Percentiles rank a stretch among this genome's conserved stretches.
Conservation (phyloP, 2,329 filamentous ascomycete genomes). For the Plenodomus biglobosus region DNA sequence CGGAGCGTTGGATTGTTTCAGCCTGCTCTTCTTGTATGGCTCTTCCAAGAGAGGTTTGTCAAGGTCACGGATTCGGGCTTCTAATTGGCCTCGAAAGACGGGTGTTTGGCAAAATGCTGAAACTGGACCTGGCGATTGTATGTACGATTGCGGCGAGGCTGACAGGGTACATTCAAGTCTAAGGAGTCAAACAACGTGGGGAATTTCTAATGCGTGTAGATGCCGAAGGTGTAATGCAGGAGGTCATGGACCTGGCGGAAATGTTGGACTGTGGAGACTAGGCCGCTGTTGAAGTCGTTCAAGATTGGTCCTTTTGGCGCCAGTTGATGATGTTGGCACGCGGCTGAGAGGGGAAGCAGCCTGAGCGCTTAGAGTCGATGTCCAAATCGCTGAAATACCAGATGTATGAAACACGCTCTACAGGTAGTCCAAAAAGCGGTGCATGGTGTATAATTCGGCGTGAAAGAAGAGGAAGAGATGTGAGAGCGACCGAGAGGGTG, state of each 20-base stretch:
- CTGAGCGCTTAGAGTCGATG: conserved; percentile 38
- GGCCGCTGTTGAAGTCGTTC: conserved; percentile 14
- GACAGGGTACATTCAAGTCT: conserved; percentile 28
- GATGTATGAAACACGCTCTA: conserved; percentile 34
- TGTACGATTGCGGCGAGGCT: conserved; percentile 33
- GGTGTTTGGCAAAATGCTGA: conserved; percentile 31
- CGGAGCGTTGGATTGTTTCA: conserved; percentile 26
- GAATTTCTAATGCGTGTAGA: conserved; percentile 18
- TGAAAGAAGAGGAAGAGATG: conserved; percentile 16
- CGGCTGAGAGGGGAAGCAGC: conserved; percentile 26
- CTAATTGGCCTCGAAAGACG: conserved; percentile 24
- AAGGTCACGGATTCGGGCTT: conserved; percentile 7
- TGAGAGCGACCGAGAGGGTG: conserved; percentile 16
- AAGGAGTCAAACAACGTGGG: conserved; percentile 19
- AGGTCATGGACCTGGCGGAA: conserved; percentile 10
- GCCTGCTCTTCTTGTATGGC: conserved; percentile 27
- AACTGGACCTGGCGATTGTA: conserved; percentile 26
- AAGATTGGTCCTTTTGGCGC: conserved; percentile 40
- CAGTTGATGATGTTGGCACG: conserved; percentile 25
- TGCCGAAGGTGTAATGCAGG: conserved; percentile 27
- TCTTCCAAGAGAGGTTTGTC: conserved; percentile 18
- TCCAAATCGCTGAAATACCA: conserved; percentile 30
- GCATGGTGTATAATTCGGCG: conserved; percentile 23
- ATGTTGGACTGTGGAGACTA: conserved; percentile 15
- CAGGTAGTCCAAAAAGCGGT: conserved; percentile 24